These are phyloP conservation scores for Trametes pubescens DNA, from an alignment of 1,284 basidiomycete genomes.

Conservation along the genomic window DNA sequence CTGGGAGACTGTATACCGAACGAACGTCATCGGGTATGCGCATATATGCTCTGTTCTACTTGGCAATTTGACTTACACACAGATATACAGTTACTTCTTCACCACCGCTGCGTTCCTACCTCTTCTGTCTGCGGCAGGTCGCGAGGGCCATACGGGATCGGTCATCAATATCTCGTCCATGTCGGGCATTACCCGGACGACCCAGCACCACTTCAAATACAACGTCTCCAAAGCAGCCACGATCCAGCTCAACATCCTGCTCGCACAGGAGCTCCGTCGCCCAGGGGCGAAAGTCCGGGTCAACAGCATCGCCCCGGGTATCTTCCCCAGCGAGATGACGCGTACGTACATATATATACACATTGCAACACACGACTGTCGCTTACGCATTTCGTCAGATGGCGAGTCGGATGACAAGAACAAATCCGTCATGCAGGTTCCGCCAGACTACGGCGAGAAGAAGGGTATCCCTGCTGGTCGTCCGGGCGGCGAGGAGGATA, in stretches of 20 bases:
- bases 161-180: constrained; percentile 51
- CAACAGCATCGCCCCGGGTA: constrained; percentile 49
- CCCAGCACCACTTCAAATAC: constrained; percentile 50
- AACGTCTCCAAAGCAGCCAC: constrained; percentile 50
- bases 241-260: constrained; percentile 48
- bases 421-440: constrained; percentile 44
- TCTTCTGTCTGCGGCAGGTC: constrained; percentile 46
- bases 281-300: constrained; percentile 46
- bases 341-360: constrained; percentile 39
- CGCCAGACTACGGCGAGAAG: constrained; percentile 42
- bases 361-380: no score
- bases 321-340: constrained; percentile 51
- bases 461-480: constrained; percentile 49
- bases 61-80: constrained; percentile 13
- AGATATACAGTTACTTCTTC: constrained; percentile 43
- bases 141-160: constrained; percentile 38
- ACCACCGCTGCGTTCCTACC: constrained; percentile 50
- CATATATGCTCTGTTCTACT: not conserved
- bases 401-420: constrained; percentile 45
- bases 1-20: constrained; percentile 48
- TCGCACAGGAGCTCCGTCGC: constrained; percentile 48
- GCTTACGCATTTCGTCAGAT: constrained; percentile 28
- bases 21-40: constrained; percentile 46
- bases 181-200: constrained; percentile 46
- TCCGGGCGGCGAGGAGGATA: constrained; percentile 47